Percentiles rank a stretch among this genome's conserved stretches.
phyloP scores from a whole-genome alignment of 805 yeast species.

The Torulaspora gathmanii region DNA sequence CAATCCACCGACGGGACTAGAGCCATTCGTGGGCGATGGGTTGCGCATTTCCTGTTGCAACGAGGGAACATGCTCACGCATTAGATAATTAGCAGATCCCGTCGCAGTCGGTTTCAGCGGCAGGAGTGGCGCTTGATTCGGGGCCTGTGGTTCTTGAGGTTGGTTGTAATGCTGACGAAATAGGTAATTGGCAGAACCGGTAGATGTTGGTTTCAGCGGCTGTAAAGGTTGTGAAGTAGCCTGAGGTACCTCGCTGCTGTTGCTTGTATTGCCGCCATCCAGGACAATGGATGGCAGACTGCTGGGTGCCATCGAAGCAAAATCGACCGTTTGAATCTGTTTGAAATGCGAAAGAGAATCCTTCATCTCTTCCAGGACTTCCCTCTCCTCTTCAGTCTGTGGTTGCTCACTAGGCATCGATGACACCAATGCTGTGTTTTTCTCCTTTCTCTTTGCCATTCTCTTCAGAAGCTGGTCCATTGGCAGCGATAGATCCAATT shows the following conservation, averaged over 20 bases:
- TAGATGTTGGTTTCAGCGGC: conserved; percentile 35
- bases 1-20: conserved; percentile 10
- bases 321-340: conserved; percentile 68
- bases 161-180: conserved; percentile 25
- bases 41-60: conserved; percentile 17
- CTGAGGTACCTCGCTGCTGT: not conserved
- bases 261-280: not conserved
- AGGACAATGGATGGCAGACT: conserved; percentile 5
- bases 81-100: conserved; percentile 39
- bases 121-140: conserved; percentile 9
- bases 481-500: conserved; percentile 60
- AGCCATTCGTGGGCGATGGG: conserved; percentile 17
- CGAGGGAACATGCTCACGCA: conserved; percentile 24
- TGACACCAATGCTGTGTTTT: conserved; percentile 29
- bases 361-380: conserved; percentile 67
- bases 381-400: conserved; percentile 59
- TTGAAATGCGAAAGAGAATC: conserved; percentile 70
- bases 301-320: conserved; percentile 30
- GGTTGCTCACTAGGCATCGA: conserved; percentile 33
- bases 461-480: conserved; percentile 66
- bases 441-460: conserved; percentile 34
- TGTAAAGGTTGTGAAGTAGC: conserved; percentile 20
- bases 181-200: conserved; percentile 35
- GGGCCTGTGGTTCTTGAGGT: not conserved
- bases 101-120: conserved; percentile 39